phyloP scores from a whole-genome alignment of 306 rosid genomes.

The Lithocarpus polystachyus region DNA sequence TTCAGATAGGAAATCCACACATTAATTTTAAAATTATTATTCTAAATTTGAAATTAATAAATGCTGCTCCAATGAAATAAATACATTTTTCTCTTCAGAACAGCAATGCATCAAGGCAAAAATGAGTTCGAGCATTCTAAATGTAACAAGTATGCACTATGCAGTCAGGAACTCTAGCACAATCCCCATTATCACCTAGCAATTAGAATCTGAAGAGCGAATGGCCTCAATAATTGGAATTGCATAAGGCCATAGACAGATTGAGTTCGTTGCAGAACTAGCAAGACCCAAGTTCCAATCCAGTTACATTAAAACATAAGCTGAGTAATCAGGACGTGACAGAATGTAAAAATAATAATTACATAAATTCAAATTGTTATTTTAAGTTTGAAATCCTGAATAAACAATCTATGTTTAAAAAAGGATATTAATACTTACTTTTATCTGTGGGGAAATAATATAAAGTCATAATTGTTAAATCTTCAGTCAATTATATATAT shows the following conservation, averaged over 20 bases:
- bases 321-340: background rate
- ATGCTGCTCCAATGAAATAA: too few relatives aligned
- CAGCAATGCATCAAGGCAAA: too few relatives aligned
- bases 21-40: background rate
- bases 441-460: background rate
- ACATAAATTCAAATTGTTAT: background rate
- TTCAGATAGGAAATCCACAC: background rate
- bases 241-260: background rate
- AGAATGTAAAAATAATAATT: background rate
- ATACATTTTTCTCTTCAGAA: too few relatives aligned
- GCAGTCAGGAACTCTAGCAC: background rate
- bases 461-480: background rate
- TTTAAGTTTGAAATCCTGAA: background rate
- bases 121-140: background rate
- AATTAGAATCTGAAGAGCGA: background rate
- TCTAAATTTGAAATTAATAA: too few relatives aligned
- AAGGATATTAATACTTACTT: background rate
- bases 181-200: background rate
- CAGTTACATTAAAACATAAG: background rate
- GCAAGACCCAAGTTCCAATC: background rate
- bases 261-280: background rate
- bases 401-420: background rate
- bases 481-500: background rate
- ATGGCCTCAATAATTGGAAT: background rate
- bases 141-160: background rate